These are phyloP conservation scores for Cryptosporidium sp. DNA, from an alignment of 169 alveolate genomes.

Conservation along the genomic window DNA sequence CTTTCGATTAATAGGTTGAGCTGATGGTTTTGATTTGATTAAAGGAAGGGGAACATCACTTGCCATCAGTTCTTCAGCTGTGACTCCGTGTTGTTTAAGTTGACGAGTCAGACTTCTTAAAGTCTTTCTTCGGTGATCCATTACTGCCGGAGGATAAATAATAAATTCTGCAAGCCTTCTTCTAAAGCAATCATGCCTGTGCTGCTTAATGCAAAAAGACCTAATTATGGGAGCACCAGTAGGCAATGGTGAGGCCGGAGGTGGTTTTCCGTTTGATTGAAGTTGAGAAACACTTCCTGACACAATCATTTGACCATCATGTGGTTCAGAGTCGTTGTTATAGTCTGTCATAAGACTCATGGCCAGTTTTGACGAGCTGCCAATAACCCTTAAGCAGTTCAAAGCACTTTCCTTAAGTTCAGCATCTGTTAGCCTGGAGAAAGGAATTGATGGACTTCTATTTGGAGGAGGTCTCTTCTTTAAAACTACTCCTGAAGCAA, in stretches of 20 bases:
- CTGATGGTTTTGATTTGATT: constrained; percentile 41
- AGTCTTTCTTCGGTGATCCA: constrained; percentile 59
- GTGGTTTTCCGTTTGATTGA: background rate
- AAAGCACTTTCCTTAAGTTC: constrained; percentile 49
- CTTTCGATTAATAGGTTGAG: background rate
- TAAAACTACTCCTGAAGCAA: constrained; percentile 46
- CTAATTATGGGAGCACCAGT: background rate
- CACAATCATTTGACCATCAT: background rate
- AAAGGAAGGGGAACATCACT: constrained; percentile 55
- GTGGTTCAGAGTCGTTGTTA: background rate
- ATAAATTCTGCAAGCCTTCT: constrained; percentile 51
- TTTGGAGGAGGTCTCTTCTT: constrained; percentile 66
- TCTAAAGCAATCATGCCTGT: constrained; percentile 64
- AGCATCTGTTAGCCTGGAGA: constrained; percentile 23
- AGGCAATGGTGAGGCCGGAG: background rate
- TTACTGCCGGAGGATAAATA: constrained; percentile 45
- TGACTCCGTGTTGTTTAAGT: constrained; percentile 41
- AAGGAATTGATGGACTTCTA: constrained; percentile 36
- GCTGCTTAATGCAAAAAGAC: constrained; percentile 53
- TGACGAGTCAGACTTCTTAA: constrained; percentile 51
- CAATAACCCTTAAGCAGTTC: constrained; percentile 19
- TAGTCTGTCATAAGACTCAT: constrained; percentile 13
- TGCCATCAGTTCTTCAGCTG: constrained; percentile 54
- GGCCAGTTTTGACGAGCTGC: constrained; percentile 24
- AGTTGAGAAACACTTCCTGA: background rate